Evolutionary conservation across 164 flowering plant species (phyloP), one percentile per base, ranked within the genome.

Genomic region (Euptelea pleiosperma): DNA sequence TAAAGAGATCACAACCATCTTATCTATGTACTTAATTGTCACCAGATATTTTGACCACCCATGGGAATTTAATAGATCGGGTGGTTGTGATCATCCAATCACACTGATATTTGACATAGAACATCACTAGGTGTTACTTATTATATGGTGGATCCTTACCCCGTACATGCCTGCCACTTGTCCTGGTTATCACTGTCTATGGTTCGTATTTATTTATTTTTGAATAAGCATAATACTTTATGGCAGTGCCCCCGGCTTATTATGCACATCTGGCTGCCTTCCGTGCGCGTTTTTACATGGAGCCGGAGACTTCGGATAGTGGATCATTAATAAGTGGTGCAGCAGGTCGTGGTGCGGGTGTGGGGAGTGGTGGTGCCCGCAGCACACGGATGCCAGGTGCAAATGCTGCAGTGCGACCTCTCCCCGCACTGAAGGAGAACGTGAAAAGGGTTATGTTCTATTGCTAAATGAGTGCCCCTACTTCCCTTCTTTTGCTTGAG

Each of bases 191-290:
- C n/a, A n/a, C n/a, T n/a, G n/a, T n/a, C n/a, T n/a, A n/a, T n/a
- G n/a, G n/a, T n/a, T n/a, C n/a, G n/a, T n/a, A n/a, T n/a, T n/a
- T n/a, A n/a, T n/a, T n/a, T n/a, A n/a, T n/a, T n/a, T n/a, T n/a
- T n/a, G n/a, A n/a, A n/a, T 12, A 33, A n/a, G 29, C 31, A 21
- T 8, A 10, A 52, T 22, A 35, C 9, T 19, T 3, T 19, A 8
- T 36, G 19, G 39, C 67, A 63, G 67, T 63, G 19, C 60, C 67
- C 10, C 67, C 61, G 6, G 67, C 55, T 8, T 57, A 63, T 19
- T 56, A 63, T 46, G 67, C 67, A 22, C 67, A 63, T 29, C 35
- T 63, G 36, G 53, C 53, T 26, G 67, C 67, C 10, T 56, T 46
- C 29, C 59, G 66, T 14, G 66, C 66, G 12, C 66, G 66, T 22